Conservation (phyloP, 2,329 filamentous ascomycete species). For the Colletotrichum sp. region DNA sequence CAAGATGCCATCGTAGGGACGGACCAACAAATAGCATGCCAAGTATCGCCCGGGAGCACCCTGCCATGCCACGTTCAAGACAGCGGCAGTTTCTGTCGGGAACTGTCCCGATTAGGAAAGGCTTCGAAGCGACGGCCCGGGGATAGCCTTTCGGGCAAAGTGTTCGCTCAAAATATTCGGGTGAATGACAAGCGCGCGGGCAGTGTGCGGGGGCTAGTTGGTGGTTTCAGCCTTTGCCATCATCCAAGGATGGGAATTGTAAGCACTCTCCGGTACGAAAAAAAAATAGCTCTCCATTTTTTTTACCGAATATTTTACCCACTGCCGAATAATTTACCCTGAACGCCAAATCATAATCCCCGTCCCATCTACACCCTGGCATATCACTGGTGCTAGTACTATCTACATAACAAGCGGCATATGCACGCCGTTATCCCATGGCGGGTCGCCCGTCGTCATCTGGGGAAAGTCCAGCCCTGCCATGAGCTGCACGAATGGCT, state of each 20-base stretch:
- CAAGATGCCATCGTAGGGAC: background rate
- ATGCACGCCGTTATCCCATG: background rate
- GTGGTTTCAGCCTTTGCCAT: background rate
- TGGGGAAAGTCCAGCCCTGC: background rate
- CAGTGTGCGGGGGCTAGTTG: background rate
- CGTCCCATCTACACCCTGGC: background rate
- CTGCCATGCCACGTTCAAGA: background rate
- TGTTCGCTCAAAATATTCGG: background rate
- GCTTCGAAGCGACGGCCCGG: background rate
- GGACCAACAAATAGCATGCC: background rate
- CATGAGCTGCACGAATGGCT: background rate
- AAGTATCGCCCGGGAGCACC: background rate
- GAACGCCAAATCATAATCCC: background rate
- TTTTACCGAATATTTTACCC: background rate
- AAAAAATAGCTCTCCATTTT: background rate
- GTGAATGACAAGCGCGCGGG: background rate
- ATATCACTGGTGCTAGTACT: background rate
- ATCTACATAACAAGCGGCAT: background rate
- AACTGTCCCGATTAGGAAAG: background rate
- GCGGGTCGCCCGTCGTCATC: background rate
- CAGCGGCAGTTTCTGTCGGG: background rate
- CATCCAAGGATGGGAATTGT: background rate
- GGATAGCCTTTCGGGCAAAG: background rate
- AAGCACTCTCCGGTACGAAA: background rate
- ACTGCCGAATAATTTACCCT: background rate